Conservation (phyloP, 1,284 basidiomycete genomes). For the Lentinula novae-zelandiae region DNA sequence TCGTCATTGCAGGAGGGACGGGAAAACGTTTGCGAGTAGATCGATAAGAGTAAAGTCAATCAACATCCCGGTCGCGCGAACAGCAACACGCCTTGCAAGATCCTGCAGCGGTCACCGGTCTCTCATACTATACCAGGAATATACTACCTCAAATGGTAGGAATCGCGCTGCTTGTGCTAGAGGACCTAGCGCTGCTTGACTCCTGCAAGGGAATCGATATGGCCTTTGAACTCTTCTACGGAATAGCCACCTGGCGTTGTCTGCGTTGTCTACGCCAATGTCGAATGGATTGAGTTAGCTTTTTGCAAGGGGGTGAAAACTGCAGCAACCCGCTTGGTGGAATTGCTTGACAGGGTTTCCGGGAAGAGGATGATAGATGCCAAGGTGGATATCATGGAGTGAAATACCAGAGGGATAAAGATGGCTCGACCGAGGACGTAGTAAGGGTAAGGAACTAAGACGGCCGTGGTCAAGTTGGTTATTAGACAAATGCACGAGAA, state of each 20-base stretch:
- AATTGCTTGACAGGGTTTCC: constrained; percentile 60
- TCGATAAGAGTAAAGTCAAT: constrained; percentile 64
- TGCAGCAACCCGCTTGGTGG: constrained; percentile 48
- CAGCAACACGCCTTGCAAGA: constrained; percentile 46
- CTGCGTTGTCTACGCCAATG: constrained; percentile 37
- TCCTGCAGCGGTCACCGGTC: constrained; percentile 57
- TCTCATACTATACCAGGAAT: constrained; percentile 55
- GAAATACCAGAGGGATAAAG: constrained; percentile 60
- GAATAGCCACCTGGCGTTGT: constrained; percentile 16
- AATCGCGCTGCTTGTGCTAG: constrained; percentile 54
- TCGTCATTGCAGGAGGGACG: too few relatives aligned
- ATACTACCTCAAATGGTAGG: constrained; percentile 61
- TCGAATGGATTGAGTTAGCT: constrained; percentile 45
- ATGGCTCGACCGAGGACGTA: constrained; percentile 57
- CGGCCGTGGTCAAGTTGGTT: constrained; percentile 44
- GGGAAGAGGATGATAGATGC: constrained; percentile 63
- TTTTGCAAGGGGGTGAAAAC: constrained; percentile 51
- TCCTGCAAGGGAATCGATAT: constrained; percentile 30
- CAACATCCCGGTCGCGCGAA: constrained; percentile 61
- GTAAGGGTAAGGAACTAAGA: constrained; percentile 64
- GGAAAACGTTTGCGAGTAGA: constrained; percentile 54
- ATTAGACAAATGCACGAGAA: constrained; percentile 62
- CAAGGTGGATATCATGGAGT: constrained; percentile 55
- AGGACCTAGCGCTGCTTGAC: constrained; percentile 46
- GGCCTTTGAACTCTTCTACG: constrained; percentile 31